phyloP scores from a whole-genome alignment of 2,329 filamentous ascomycete genomes.

The Aspergillus ruber region DNA sequence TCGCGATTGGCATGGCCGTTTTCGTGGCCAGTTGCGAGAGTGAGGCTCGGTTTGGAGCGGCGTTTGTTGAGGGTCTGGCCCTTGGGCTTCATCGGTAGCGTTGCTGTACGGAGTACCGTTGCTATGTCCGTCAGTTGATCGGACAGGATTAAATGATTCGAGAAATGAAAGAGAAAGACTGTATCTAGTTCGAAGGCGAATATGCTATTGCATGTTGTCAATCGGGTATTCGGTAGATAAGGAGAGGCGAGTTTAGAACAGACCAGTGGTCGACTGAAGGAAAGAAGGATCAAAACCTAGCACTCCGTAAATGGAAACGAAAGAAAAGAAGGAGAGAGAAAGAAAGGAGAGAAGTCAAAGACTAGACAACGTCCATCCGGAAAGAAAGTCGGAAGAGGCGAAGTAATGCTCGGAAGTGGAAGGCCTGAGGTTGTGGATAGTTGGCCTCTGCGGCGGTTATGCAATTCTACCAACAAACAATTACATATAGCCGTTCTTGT shows the following conservation, averaged over 20 bases:
- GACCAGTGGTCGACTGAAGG: not conserved
- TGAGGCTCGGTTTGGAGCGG: constrained; percentile 34
- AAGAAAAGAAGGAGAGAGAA: not conserved
- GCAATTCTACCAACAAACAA: not conserved
- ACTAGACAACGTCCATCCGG: not conserved
- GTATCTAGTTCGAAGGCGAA: too few relatives aligned
- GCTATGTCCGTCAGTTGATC: too few relatives aligned
- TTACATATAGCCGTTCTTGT: not conserved
- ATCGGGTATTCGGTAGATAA: not conserved
- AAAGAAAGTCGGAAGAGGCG: not conserved
- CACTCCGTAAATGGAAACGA: not conserved
- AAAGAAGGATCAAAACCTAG: constrained; percentile 1
- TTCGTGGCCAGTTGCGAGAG: constrained; percentile 27
- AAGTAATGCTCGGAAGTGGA: constrained; percentile 2
- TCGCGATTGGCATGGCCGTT: constrained; percentile 27
- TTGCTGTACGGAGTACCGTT: too few relatives aligned
- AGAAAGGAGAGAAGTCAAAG: not conserved
- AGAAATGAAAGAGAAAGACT: too few relatives aligned
- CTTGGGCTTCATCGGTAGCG: constrained; percentile 32
- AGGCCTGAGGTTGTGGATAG: constrained; percentile 15
- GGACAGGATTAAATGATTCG: too few relatives aligned
- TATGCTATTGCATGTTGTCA: too few relatives aligned
- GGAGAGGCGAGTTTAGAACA: constrained; percentile 9
- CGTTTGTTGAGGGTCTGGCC: constrained; percentile 28
- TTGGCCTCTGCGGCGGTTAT: constrained; percentile 16